These are phyloP conservation scores for Tetrapyrgos nigripes DNA, from an alignment of 1,284 basidiomycete genomes.

Conservation along the genomic window DNA sequence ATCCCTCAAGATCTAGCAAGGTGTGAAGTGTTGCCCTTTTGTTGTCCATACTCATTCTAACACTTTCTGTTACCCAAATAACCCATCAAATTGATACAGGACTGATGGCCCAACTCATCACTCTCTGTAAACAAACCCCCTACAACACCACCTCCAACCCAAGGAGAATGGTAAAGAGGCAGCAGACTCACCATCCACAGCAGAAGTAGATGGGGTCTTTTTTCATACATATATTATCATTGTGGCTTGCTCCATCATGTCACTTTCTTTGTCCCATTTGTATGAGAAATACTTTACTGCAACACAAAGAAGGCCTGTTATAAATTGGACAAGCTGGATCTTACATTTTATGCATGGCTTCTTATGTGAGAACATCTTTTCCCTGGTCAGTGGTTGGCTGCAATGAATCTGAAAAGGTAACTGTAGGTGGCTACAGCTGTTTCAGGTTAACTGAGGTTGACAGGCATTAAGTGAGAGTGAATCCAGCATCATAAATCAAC, in stretches of 20 bases:
- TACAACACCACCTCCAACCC: constrained; percentile 99
- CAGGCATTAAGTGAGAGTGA: too few relatives aligned
- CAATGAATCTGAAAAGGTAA: too few relatives aligned
- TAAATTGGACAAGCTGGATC: too few relatives aligned
- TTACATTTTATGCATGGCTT: too few relatives aligned
- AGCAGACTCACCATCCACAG: constrained; percentile 88
- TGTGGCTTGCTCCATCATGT: background rate
- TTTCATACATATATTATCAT: background rate
- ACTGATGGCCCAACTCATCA: constrained; percentile 97
- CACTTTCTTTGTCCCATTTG: background rate
- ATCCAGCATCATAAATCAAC: too few relatives aligned
- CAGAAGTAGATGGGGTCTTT: background rate
- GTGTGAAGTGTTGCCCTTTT: constrained; percentile 16
- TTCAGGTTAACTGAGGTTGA: too few relatives aligned
- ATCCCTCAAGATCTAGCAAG: constrained; percentile 9
- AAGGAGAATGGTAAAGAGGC: constrained; percentile 95
- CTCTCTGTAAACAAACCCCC: constrained; percentile 97
- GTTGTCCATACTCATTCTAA: constrained; percentile 18
- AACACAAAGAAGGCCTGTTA: too few relatives aligned
- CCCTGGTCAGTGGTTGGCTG: too few relatives aligned
- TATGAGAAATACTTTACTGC: background rate
- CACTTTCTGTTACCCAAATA: constrained; percentile 6
- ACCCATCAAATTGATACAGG: constrained; percentile 21
- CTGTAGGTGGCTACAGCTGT: too few relatives aligned
- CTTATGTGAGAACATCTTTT: too few relatives aligned